Base-by-base conservation (phyloP, 2,329 filamentous ascomycete genomes). In the Apiospora phragmitis region DNA sequence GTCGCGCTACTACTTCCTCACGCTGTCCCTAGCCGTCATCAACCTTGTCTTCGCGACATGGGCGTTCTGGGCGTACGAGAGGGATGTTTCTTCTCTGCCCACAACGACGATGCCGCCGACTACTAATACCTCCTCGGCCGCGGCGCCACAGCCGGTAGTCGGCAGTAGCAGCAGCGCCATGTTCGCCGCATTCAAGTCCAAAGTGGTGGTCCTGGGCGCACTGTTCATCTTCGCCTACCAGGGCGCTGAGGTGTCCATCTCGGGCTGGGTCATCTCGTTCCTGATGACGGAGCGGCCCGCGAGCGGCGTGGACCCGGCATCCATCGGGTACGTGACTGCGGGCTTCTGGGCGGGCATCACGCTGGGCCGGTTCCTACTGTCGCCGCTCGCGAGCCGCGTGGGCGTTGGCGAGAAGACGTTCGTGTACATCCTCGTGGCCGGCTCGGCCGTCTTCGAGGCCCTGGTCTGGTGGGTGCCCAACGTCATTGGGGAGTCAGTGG, bases 171-270 rank as follows among this genome's bases (percentile, higher is more conserved):
- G 85, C 32, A 75, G 80, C 12, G 83, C 82, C 68, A 85, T 88
- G 84, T 76, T 87, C 66, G 73, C 86, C 76, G 83, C 84, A 72
- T 79, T 87, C 78, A 81, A 83, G 80, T 76, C 85, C 83, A 79
- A 88, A 42, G 86, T 90, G 5, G 93, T 94, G 0, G 81, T 96
- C 1, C 85, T 96, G 0, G 93, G 93, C 3, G 91, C 93, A 0
- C 80, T 94, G 12, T 96, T 96, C 83, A 93, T 96, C 79, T 96
- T 97, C 79, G 89, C 91, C 35, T 97, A 97, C 80, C 93, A 96
- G 80, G 94, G 93, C 43, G 92, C 92, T 45, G 94, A 97, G 81
- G 93, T 97, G 21, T 91, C 91, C 18, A 93, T 95, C 73, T 93
- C 92, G 0, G 93, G 94, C 69, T 97, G 94, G 94, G 91, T 95